A percentile compares a stretch with the other conserved stretches of the same genome.
phyloP scores from a whole-genome alignment of 345 rosid species.

The Raphanus raphanistrum region DNA sequence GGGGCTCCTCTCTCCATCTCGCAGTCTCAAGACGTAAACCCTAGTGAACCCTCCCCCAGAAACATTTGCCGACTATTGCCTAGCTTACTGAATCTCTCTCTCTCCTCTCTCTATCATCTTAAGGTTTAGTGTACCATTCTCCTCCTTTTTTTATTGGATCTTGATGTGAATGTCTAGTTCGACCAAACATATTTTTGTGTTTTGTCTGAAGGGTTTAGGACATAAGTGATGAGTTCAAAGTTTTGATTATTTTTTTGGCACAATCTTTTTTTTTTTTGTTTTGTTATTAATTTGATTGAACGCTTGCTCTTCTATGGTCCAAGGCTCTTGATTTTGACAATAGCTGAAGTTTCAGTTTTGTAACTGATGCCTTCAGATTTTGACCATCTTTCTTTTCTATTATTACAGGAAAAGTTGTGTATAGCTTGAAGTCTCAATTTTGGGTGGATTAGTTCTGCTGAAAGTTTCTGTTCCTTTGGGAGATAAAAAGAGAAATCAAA shows the following conservation, averaged over 20 bases:
- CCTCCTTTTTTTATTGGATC: not conserved
- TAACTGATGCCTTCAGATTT: not conserved
- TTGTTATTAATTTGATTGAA: not conserved
- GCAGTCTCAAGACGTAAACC: not conserved
- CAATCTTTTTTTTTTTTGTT: not conserved
- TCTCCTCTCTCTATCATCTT: not conserved
- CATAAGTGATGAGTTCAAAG: constrained; percentile 8
- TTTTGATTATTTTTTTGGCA: constrained; percentile 7
- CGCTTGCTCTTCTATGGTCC: not conserved
- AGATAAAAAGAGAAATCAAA: constrained; percentile 47
- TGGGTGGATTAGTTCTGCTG: constrained; percentile 14
- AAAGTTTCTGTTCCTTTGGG: constrained; percentile 10
- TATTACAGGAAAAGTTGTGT: not conserved
- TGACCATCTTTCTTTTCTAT: constrained; percentile 10
- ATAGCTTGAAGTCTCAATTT: constrained; percentile 1
- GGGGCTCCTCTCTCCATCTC: not conserved
- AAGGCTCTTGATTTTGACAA: constrained; percentile 11
- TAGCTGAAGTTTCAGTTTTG: not conserved
- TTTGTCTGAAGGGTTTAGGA: not conserved
- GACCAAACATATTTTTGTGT: not conserved
- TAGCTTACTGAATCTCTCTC: not conserved
- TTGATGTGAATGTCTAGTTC: not conserved
- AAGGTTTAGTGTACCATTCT: constrained; percentile 10
- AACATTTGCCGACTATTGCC: not conserved
- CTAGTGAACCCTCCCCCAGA: not conserved